Percentiles rank a stretch among this genome's conserved stretches.
These are phyloP conservation scores for Pelargonium nanum DNA, from an alignment of 345 rosid genomes.

Conservation along the genomic window DNA sequence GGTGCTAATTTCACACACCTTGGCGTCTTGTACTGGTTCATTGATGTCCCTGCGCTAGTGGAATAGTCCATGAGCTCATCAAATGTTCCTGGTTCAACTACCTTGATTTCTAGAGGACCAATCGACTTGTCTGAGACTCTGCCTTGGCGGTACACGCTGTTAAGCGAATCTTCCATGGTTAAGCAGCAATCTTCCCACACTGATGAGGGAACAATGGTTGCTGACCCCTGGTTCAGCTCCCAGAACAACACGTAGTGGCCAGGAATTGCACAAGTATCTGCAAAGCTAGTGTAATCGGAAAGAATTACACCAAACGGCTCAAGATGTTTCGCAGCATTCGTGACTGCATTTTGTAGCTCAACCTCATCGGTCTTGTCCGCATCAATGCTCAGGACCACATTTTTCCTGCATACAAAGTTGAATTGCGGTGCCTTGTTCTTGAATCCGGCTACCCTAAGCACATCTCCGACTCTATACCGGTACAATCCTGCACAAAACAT, in stretches of 20 bases:
- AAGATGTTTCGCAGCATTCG: constrained; percentile 19
- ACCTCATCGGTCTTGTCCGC: constrained; percentile 32
- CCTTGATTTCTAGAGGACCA: constrained; percentile 31
- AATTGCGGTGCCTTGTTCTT: constrained; percentile 31
- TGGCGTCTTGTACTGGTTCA: constrained; percentile 36
- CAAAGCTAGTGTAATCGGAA: constrained; percentile 32
- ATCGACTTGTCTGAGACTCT: constrained; percentile 27
- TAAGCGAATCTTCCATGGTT: constrained; percentile 25
- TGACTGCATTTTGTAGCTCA: constrained; percentile 28
- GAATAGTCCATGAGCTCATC: constrained; percentile 39
- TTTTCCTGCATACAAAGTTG: constrained; percentile 29
- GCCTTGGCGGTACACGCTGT: constrained; percentile 34
- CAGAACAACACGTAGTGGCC: constrained; percentile 38
- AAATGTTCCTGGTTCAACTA: constrained; percentile 31
- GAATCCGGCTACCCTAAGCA: constrained; percentile 28
- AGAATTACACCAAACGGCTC: constrained; percentile 19
- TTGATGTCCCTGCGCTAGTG: constrained; percentile 32
- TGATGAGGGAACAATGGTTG: constrained; percentile 13
- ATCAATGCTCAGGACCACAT: constrained; percentile 33
- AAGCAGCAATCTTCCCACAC: constrained; percentile 22
- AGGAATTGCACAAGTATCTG: constrained; percentile 26
- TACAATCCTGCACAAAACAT: no score
- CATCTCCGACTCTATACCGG: constrained; percentile 33
- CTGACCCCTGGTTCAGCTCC: constrained; percentile 25
- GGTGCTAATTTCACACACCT: constrained; percentile 30